phyloP scores from a whole-genome alignment of 805 yeast species.

The Pachysolen tannophilus region DNA sequence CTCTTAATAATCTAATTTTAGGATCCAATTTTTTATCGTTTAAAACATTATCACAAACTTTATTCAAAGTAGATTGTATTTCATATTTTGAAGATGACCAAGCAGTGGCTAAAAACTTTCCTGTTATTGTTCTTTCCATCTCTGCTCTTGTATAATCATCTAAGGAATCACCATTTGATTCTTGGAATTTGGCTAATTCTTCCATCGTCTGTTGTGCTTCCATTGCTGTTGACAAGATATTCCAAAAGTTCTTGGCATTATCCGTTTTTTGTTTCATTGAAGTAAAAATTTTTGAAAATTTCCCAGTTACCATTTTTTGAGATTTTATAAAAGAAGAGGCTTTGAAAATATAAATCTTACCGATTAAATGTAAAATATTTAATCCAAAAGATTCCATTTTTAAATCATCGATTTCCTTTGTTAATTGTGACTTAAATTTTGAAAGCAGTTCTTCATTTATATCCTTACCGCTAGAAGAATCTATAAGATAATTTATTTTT shows the following conservation, averaged over 20 bases:
- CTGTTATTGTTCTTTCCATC: conserved; percentile 66
- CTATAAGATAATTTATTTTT: conserved; percentile 30
- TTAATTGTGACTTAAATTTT: conserved; percentile 54
- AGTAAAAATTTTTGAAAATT: conserved; percentile 43
- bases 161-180: conserved; percentile 30
- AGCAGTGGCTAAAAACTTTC: conserved; percentile 75
- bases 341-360: conserved; percentile 59
- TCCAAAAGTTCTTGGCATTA: conserved; percentile 63
- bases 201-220: conserved; percentile 78
- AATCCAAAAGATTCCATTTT: conserved; percentile 83
- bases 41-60: conserved; percentile 60
- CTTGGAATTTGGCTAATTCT: conserved; percentile 62
- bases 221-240: conserved; percentile 62
- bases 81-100: conserved; percentile 81
- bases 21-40: conserved; percentile 46
- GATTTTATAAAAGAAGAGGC: conserved; percentile 58
- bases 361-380: conserved; percentile 71
- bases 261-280: conserved; percentile 68
- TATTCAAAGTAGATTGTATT: conserved; percentile 63
- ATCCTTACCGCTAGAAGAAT: conserved; percentile 32
- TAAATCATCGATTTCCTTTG: conserved; percentile 75
- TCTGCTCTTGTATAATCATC: conserved; percentile 45
- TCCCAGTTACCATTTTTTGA: conserved; percentile 63
- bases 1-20: conserved; percentile 45
- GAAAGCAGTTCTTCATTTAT: conserved; percentile 34